Conservation (phyloP, 176 grass and related monocot genomes). For the Zea luxurians region DNA sequence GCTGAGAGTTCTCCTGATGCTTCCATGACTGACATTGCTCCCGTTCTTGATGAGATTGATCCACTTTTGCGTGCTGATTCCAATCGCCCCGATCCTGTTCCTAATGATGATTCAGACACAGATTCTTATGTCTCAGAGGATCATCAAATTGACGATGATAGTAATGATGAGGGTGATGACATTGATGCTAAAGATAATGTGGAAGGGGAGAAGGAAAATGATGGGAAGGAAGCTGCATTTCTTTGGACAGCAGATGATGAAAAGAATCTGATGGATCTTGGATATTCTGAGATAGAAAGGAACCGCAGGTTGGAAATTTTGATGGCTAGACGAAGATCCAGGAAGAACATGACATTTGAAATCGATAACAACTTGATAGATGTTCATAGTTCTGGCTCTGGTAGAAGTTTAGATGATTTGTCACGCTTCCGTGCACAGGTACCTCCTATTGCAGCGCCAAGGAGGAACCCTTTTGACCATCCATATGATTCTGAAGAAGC, state of each 20-base stretch:
- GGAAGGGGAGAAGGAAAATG: conserved; percentile 59
- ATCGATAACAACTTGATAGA: conserved; percentile 51
- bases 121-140: conserved; percentile 58
- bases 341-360: conserved; percentile 73
- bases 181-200: conserved; percentile 48
- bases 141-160: conserved; percentile 61
- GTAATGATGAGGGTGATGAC: conserved; percentile 53
- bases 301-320: conserved; percentile 89
- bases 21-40: conserved; percentile 77
- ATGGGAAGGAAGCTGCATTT: conserved; percentile 56
- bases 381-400: conserved; percentile 34
- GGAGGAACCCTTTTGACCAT: conserved; percentile 83
- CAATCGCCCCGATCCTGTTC: conserved; percentile 38
- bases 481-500: conserved; percentile 61
- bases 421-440: conserved; percentile 57
- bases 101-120: conserved; percentile 49
- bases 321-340: conserved; percentile 77
- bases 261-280: conserved; percentile 93
- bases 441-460: conserved; percentile 56
- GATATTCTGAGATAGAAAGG: conserved; percentile 89
- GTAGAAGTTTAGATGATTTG: conserved; percentile 48
- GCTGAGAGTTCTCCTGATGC: conserved; percentile 73
- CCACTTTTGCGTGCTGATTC: conserved; percentile 60
- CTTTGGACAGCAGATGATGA: conserved; percentile 92
- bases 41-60: conserved; percentile 84